phyloP scores from a whole-genome alignment of 768 basidiomycete species.

The Boletellus emodensis region DNA sequence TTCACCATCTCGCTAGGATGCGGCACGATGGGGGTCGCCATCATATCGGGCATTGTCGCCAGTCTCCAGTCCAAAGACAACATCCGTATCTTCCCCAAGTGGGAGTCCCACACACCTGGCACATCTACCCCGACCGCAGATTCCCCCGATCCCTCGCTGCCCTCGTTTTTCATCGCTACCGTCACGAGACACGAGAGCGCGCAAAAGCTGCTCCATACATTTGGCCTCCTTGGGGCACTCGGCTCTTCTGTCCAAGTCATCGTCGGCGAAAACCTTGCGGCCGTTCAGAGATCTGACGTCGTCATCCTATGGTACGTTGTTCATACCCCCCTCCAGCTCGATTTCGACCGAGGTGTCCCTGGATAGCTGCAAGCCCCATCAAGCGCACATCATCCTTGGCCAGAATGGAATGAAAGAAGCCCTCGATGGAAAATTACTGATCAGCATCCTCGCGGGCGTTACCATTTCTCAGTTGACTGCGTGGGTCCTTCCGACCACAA shows the following conservation, averaged over 20 bases:
- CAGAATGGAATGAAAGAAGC: constrained; percentile 79
- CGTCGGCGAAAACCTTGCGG: constrained; percentile 64
- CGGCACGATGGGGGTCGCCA: constrained; percentile 96
- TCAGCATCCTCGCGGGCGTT: constrained; percentile 97
- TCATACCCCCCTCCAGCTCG: neutral
- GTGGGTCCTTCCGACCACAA: constrained; percentile 74
- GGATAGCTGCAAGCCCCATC: constrained; percentile 88
- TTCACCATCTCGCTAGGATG: constrained; percentile 58
- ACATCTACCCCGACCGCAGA: constrained; percentile 61
- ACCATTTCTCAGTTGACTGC: constrained; percentile 75
- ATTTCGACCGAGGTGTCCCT: constrained; percentile 1
- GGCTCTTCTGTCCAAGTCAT: constrained; percentile 69
- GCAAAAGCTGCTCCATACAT: constrained; percentile 57
- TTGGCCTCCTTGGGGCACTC: constrained; percentile 52
- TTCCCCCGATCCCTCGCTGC: constrained; percentile 64
- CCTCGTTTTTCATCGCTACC: constrained; percentile 80
- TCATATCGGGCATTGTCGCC: constrained; percentile 87
- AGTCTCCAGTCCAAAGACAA: constrained; percentile 59
- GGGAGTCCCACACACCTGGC: constrained; percentile 70
- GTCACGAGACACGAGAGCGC: constrained; percentile 79
- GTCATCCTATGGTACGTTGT: constrained; percentile 76
- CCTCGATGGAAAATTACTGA: constrained; percentile 83
- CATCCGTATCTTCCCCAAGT: constrained; percentile 39
- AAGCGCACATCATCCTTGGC: constrained; percentile 68
- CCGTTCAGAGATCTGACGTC: constrained; percentile 75